Conservation (phyloP, 164 flowering plant genomes). For the Sextonia rubra region DNA sequence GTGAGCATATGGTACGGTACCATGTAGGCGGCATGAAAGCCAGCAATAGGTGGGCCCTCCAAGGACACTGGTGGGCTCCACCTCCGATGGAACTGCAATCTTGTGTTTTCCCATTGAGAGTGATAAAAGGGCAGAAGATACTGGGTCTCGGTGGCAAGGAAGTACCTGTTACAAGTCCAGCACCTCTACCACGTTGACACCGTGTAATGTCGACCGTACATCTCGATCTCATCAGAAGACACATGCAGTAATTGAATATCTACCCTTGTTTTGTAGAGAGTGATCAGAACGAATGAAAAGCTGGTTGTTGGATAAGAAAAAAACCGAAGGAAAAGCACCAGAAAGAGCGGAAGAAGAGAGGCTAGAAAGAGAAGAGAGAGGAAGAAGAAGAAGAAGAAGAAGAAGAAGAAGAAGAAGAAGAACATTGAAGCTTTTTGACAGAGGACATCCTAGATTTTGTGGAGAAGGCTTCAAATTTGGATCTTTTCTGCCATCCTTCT, state of each 20-base stretch:
- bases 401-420: slow-evolving; percentile 16
- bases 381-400: slow-evolving; percentile 3
- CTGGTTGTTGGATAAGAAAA: slow-evolving; percentile 26
- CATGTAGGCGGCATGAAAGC: too few relatives aligned
- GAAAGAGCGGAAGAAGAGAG: too few relatives aligned
- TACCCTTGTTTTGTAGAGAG: slow-evolving; percentile 36
- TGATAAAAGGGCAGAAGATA: slow-evolving; percentile 2
- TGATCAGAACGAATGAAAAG: slow-evolving; percentile 33
- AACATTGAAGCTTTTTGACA: not conserved
- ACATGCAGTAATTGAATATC: slow-evolving; percentile 3
- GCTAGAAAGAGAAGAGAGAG: too few relatives aligned
- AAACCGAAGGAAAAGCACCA: not conserved
- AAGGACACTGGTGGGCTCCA: not conserved
- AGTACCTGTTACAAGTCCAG: slow-evolving; percentile 16
- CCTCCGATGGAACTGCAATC: too few relatives aligned
- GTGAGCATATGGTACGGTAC: too few relatives aligned
- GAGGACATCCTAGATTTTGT: not conserved
- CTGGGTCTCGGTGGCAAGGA: slow-evolving; percentile 22
- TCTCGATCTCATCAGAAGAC: too few relatives aligned
- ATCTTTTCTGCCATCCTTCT: too few relatives aligned
- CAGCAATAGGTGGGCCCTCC: not conserved
- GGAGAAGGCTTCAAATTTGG: not conserved
- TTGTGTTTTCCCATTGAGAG: too few relatives aligned
- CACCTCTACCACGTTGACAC: slow-evolving; percentile 49
- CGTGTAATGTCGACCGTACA: slow-evolving; percentile 13